Evolutionary conservation across 306 rosid species (phyloP).

Genomic region (Ormosia semicastrata): DNA sequence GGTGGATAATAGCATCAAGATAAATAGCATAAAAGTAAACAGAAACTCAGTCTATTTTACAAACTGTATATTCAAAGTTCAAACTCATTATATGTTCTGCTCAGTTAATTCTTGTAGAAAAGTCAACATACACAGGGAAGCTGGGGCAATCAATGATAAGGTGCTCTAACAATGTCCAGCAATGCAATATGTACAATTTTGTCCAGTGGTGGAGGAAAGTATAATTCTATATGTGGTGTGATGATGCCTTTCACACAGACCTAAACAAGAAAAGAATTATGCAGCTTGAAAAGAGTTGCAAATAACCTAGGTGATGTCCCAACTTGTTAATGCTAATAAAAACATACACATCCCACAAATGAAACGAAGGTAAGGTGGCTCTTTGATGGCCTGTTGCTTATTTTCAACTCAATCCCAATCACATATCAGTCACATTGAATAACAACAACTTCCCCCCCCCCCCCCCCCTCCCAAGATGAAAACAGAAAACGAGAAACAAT

Average conservation of each 20-base stretch:
- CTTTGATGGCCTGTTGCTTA: too few relatives aligned
- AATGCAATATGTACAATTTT: constrained; percentile 7
- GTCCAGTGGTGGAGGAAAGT: background rate
- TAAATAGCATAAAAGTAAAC: background rate
- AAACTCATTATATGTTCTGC: background rate
- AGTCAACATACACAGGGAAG: constrained; percentile 9
- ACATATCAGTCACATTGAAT: too few relatives aligned
- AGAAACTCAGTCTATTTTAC: background rate
- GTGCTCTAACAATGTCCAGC: background rate
- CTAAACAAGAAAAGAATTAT: background rate
- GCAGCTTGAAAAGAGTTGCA: background rate
- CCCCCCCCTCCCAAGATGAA: too few relatives aligned
- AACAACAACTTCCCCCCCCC: too few relatives aligned
- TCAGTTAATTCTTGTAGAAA: background rate
- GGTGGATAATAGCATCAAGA: background rate
- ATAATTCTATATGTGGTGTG: too few relatives aligned
- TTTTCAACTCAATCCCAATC: too few relatives aligned
- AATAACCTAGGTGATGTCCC: background rate
- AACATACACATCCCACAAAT: too few relatives aligned
- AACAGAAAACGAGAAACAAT: background rate
- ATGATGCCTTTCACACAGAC: background rate
- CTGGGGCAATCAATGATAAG: background rate
- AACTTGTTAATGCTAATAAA: background rate
- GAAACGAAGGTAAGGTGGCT: too few relatives aligned
- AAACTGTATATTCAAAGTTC: background rate